Conservation (phyloP, 345 rosid species). For the Limnanthes douglasii region DNA sequence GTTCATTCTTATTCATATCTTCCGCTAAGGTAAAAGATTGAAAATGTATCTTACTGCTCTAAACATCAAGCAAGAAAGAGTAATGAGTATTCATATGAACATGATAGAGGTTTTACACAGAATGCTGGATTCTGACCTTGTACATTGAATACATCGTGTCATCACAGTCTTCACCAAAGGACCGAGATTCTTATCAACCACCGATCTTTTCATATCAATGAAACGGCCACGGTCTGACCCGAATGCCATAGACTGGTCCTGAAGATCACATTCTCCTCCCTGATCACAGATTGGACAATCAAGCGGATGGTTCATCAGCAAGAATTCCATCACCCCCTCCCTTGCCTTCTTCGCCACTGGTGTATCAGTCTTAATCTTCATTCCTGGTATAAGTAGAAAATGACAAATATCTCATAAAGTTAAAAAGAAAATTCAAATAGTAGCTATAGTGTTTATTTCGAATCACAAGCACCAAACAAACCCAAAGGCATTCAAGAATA, state of each 20-base stretch:
- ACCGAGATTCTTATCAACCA: constrained; percentile 95
- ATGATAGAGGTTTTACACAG: no score
- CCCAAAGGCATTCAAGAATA: no score
- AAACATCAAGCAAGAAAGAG: no score
- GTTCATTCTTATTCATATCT: neutral
- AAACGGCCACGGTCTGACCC: constrained; percentile 98
- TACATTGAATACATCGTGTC: constrained; percentile 99
- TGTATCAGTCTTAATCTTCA: constrained; percentile 96
- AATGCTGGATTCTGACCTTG: constrained; percentile 36
- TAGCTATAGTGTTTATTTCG: no score
- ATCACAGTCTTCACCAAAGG: constrained; percentile 98
- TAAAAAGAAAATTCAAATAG: no score
- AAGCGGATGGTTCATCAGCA: constrained; percentile 94
- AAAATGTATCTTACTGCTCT: no score
- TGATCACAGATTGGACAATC: constrained; percentile 99
- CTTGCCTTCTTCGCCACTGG: constrained; percentile 94
- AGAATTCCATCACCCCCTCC: constrained; percentile 96
- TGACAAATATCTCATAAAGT: constrained; percentile 1
- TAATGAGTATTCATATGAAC: no score
- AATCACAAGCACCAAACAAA: no score
- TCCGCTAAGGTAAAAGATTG: neutral
- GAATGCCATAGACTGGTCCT: constrained; percentile 99
- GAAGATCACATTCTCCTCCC: constrained; percentile 99
- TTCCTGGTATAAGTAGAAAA: constrained; percentile 31
- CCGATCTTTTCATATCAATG: constrained; percentile 93